A percentile compares a stretch with the other conserved stretches of the same genome.
These are phyloP conservation scores for Tuber melanosporum DNA, from an alignment of 495 filamentous ascomycete species.

Conservation along the genomic window DNA sequence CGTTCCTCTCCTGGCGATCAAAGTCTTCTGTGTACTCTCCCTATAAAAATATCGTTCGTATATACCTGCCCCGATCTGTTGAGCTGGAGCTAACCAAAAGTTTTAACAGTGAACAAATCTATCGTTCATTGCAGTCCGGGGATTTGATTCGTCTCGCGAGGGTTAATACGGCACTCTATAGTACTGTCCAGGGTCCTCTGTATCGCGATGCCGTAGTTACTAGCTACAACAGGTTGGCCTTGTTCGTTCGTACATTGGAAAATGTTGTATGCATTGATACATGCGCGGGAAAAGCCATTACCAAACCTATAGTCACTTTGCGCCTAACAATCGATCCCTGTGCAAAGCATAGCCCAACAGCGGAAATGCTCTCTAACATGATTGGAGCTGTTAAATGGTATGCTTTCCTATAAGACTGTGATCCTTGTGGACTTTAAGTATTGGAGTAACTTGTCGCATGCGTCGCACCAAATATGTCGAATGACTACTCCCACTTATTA, in stretches of 20 bases:
- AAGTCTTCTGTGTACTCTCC: constrained; percentile 27
- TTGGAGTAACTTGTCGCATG: neutral
- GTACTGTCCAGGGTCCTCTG: constrained; percentile 42
- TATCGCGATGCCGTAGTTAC: constrained; percentile 40
- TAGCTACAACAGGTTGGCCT: constrained; percentile 37
- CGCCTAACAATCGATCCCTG: constrained; percentile 42
- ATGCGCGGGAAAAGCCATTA: constrained; percentile 34
- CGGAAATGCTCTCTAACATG: constrained; percentile 37
- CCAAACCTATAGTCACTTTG: constrained; percentile 41
- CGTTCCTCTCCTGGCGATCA: constrained; percentile 6
- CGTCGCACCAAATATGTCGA: neutral
- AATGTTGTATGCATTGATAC: constrained; percentile 39
- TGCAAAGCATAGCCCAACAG: constrained; percentile 38
- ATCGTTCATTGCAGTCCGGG: constrained; percentile 33
- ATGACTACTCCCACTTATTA: neutral
- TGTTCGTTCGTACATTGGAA: constrained; percentile 41
- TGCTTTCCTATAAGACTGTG: neutral
- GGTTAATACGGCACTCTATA: constrained; percentile 41
- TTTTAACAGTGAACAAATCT: constrained; percentile 40
- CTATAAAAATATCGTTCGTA: constrained; percentile 41
- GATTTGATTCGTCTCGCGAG: constrained; percentile 38
- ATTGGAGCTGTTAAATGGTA: constrained; percentile 38
- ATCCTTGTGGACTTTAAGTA: neutral
- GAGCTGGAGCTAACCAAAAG: neutral
- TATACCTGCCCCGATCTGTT: neutral